Conservation (phyloP, 192 early-diverging fungal species). For the Glomus cerebriforme region DNA sequence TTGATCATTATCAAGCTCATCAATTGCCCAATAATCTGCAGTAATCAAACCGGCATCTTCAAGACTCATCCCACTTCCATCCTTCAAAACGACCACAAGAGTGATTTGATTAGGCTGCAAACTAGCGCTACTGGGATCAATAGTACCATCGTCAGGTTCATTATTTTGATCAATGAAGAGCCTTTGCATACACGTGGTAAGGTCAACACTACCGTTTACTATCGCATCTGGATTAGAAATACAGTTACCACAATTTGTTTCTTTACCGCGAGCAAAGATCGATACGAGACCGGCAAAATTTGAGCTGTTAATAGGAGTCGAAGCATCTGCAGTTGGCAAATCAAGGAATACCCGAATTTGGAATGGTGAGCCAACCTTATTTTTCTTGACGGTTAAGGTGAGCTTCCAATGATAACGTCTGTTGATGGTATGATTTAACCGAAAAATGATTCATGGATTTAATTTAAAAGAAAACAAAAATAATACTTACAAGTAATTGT, state of each 20-base stretch:
- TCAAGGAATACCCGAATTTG: constrained; percentile 25
- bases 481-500: not conserved
- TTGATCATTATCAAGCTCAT: not conserved
- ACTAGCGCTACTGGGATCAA: too few species aligned
- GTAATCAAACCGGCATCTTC: constrained; percentile 7
- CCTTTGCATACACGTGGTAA: constrained; percentile 13
- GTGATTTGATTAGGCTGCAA: not conserved
- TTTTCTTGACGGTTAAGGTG: constrained; percentile 1
- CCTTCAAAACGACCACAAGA: not conserved
- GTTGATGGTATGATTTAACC: not conserved
- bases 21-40: constrained; percentile 1
- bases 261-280: constrained; percentile 14
- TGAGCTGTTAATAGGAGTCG: not conserved
- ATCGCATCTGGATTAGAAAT: not conserved
- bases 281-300: constrained; percentile 16
- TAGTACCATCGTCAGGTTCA: not conserved
- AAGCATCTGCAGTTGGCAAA: not conserved
- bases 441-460: not conserved
- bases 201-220: not conserved
- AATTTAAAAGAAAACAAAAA: not conserved
- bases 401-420: constrained; percentile 17
- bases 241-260: not conserved
- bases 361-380: not conserved
- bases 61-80: constrained; percentile 14
- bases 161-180: not conserved